A percentile compares a stretch with the other conserved stretches of the same genome.
These are phyloP conservation scores for Sistotremastrum niveocremeum DNA, from an alignment of 768 basidiomycete genomes.

Conservation along the genomic window DNA sequence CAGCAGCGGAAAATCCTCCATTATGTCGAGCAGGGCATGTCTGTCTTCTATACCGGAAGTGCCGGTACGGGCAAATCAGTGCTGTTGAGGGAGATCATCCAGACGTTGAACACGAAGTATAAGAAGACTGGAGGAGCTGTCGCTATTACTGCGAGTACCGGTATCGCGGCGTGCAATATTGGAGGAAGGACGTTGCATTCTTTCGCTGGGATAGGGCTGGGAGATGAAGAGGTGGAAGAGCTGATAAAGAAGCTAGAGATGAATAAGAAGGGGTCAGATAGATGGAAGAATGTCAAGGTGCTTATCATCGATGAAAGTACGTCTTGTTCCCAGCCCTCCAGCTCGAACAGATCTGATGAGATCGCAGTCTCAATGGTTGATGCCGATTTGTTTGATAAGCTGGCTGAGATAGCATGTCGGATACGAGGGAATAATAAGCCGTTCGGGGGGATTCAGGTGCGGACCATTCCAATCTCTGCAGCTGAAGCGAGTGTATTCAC, in stretches of 20 bases:
- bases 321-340: conserved; percentile 10
- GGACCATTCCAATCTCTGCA: neutral
- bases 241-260: conserved; percentile 40
- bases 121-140: conserved; percentile 21
- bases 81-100: conserved; percentile 62
- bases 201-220: conserved; percentile 72
- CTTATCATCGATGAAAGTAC: conserved; percentile 80
- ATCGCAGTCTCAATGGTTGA: conserved; percentile 79
- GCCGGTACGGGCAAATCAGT: conserved; percentile 89
- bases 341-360: neutral
- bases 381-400: conserved; percentile 65
- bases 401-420: conserved; percentile 51
- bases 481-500: neutral
- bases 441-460: conserved; percentile 80
- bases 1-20: conserved; percentile 39
- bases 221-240: conserved; percentile 37
- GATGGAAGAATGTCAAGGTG: conserved; percentile 51
- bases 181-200: conserved; percentile 73
- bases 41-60: conserved; percentile 77
- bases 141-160: conserved; percentile 72
- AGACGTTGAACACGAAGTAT: conserved; percentile 24
- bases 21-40: conserved; percentile 44
- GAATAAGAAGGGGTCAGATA: conserved; percentile 38
- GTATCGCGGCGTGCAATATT: conserved; percentile 73
- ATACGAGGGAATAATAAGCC: conserved; percentile 40